phyloP scores from a whole-genome alignment of 768 basidiomycete species.

The Russula compacta region DNA sequence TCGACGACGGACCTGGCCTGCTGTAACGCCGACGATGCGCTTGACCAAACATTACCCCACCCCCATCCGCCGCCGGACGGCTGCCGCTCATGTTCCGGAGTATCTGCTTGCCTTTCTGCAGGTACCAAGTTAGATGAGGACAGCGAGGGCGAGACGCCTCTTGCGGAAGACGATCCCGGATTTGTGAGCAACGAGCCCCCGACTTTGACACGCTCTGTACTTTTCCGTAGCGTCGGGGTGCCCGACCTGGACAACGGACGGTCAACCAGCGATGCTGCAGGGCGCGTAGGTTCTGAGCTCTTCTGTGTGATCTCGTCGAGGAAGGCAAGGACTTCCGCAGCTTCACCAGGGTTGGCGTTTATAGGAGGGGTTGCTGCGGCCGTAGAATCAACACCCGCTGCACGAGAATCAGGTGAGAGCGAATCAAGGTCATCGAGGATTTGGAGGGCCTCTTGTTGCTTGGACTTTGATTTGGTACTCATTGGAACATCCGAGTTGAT shows the following conservation, averaged over 20 bases:
- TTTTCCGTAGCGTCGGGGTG: constrained; percentile 65
- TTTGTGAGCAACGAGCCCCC: constrained; percentile 35
- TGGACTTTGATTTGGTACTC: constrained; percentile 53
- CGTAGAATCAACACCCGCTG: constrained; percentile 17
- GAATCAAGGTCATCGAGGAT: constrained; percentile 94
- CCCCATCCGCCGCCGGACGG: constrained; percentile 47
- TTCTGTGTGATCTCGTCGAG: constrained; percentile 94
- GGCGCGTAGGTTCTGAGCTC: constrained; percentile 65
- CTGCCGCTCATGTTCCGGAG: constrained; percentile 7
- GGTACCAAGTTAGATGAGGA: constrained; percentile 18
- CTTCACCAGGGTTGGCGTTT: constrained; percentile 47
- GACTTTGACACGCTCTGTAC: constrained; percentile 65
- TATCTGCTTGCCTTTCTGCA: constrained; percentile 17
- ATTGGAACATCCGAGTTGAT: constrained; percentile 20
- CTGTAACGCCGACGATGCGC: constrained; percentile 76
- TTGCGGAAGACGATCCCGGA: constrained; percentile 26
- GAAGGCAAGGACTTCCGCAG: constrained; percentile 82
- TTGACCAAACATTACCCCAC: constrained; percentile 86
- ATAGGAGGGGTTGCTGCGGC: constrained; percentile 22
- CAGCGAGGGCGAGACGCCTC: constrained; percentile 32
- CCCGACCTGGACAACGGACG: constrained; percentile 54
- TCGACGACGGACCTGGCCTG: constrained; percentile 85
- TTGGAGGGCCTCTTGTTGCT: constrained; percentile 81
- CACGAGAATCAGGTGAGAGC: constrained; percentile 32
- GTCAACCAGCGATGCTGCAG: constrained; percentile 46